Evolutionary conservation across 164 flowering plant genomes (phyloP), one percentile per base, ranked within the genome.

Genomic region (Litsea cubeba): DNA sequence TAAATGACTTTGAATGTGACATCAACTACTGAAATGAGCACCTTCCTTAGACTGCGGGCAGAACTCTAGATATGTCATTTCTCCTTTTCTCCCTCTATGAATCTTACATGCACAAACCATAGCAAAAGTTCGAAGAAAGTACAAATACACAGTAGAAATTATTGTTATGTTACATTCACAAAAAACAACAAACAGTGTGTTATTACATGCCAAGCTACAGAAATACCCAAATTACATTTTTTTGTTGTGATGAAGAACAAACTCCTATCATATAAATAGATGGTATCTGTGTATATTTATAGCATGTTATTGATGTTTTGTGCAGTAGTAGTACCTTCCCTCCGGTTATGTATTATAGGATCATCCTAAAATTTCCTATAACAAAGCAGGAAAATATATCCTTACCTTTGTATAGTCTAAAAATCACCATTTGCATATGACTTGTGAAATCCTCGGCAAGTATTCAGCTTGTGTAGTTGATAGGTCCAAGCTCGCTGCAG

Each of bases 391-490:
- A 54, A 54, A 40, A 40, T 40, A 40, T 40, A 40, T 40, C 10
- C 46, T 7, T 54, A 54, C 5, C 60, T 54, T 54, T 15, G 60
- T 70, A 76, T 76, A 76, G 25, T 20, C 60, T 5, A 67, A 49
- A 71, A 28, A 26, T 30, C 11, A 30, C 46, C n/a, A 14, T 23
- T 66, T 28, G 40, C 35, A 66, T 66, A 30, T 2, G 40, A 65
- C 25, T 66, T 1, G 22, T 2, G n/a, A 3, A 12, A 12, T 26
- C 69, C 46, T 26, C 18, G 3, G n/a, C 18, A 24, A 66, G 75
- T 71, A 76, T 58, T 76, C 78, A 3, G 76, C 79, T 72, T 72
- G 81, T 58, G 83, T 74, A 70, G 82, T 66, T 26, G 79, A 70
- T 49, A 81, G 72, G 58, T 71, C 78, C 69, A 79, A 72, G 65